phyloP scores from a whole-genome alignment of 1,284 basidiomycete species.

The Macrocystidia cucumis region DNA sequence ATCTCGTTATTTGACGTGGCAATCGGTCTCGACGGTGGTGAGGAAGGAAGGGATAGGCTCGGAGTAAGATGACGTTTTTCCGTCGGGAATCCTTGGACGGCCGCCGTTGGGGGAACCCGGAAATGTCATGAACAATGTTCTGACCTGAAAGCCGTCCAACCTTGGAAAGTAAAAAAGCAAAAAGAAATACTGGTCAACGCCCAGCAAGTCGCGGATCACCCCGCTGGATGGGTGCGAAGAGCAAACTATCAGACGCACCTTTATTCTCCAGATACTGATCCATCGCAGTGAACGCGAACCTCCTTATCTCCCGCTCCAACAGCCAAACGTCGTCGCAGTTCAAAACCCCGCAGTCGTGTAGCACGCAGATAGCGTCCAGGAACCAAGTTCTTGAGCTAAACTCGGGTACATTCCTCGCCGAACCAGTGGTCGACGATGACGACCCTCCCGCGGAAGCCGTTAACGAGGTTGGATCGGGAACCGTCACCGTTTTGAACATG shows the following conservation, averaged over 20 bases:
- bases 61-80: too few species aligned
- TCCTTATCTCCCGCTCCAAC: slow-evolving; percentile 33
- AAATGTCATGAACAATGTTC: slow-evolving; percentile 10
- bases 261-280: slow-evolving; percentile 35
- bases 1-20: too few species aligned
- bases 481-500: slow-evolving; percentile 31
- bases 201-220: neutral
- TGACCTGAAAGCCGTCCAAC: slow-evolving; percentile 13
- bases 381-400: slow-evolving; percentile 39
- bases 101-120: too few species aligned
- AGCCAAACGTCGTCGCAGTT: slow-evolving; percentile 38
- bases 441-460: too few species aligned
- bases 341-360: slow-evolving; percentile 36
- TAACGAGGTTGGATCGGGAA: too few species aligned
- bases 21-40: too few species aligned
- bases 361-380: slow-evolving; percentile 31
- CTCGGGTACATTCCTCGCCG: slow-evolving; percentile 19
- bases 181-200: too few species aligned
- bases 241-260: slow-evolving; percentile 22
- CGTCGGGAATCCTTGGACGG: too few species aligned
- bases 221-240: slow-evolving; percentile 1
- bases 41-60: too few species aligned
- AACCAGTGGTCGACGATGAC: too few species aligned
- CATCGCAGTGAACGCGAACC: slow-evolving; percentile 37
- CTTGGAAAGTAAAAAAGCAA: slow-evolving; percentile 7